phyloP scores from a whole-genome alignment of 768 basidiomycete species.

The Peribolospora baueri region DNA sequence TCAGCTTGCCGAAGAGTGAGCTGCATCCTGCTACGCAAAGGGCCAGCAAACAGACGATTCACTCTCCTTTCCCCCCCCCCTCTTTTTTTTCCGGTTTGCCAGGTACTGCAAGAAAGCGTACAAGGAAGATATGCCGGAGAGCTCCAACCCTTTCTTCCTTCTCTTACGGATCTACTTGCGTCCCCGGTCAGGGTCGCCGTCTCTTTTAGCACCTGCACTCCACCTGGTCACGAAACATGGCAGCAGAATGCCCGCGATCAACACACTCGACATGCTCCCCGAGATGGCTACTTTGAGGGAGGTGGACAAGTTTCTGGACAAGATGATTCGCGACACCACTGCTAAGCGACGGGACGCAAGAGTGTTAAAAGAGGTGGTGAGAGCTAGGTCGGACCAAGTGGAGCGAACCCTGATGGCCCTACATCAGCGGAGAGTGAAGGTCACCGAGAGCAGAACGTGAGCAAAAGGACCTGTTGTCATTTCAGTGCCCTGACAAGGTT shows the following conservation, averaged over 20 bases:
- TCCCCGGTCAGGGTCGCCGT: conserved; percentile 16
- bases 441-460: conserved; percentile 79
- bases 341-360: conserved; percentile 34
- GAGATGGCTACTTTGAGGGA: conserved; percentile 68
- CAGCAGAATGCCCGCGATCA: conserved; percentile 50
- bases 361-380: conserved; percentile 43
- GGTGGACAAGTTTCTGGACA: conserved; percentile 49
- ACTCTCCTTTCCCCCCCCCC: neutral
- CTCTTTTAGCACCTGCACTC: conserved; percentile 53
- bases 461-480: conserved; percentile 13
- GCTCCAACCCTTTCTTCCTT: conserved; percentile 47
- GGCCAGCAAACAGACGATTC: neutral
- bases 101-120: conserved; percentile 82
- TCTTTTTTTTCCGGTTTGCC: conserved; percentile 2
- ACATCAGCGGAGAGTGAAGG: conserved; percentile 58
- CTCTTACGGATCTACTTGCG: conserved; percentile 70
- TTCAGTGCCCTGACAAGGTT: neutral
- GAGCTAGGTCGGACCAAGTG: conserved; percentile 53
- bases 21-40: neutral
- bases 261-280: conserved; percentile 65
- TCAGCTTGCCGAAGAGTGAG: conserved; percentile 67
- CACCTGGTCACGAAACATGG: conserved; percentile 69
- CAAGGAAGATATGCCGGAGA: conserved; percentile 26
- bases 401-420: conserved; percentile 46
- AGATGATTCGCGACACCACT: conserved; percentile 37